Evolutionary conservation across 2,329 filamentous ascomycete genomes (phyloP), one percentile per base, ranked within the genome.

Genomic region (Sporothrix euskadiensis): DNA sequence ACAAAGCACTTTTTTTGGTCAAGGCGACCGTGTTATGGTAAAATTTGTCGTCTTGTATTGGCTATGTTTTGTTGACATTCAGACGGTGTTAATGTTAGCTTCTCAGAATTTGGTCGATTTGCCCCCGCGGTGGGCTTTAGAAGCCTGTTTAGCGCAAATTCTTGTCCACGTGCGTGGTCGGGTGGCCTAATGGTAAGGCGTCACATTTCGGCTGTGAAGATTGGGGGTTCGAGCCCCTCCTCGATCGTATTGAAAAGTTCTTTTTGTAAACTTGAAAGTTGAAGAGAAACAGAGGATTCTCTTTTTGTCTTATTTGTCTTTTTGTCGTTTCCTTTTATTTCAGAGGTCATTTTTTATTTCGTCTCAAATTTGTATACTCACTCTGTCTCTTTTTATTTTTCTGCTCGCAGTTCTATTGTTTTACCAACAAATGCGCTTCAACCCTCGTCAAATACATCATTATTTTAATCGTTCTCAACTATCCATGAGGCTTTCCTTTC

Each of bases 171-270:
- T 71, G 56, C 73, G 49, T 75, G 76, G 76, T 76, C 76, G 76
- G 76, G 75, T 77, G 76, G 76, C 76, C 76, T 77, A 77, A 77
- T 77, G 76, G 76, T 77, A 77, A 77, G 76, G 76, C 76, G 76
- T 73, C 73, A 77, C 74, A 76, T 77, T 77, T 77, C 76, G 76
- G 76, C 76, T 76, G 74, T 77, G 73, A 73, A 77, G 76, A 77
- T 69, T 77, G 76, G 75, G 76, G 76, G 76, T 77, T 77, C 76
- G 76, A 77, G 73, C 74, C 76, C 76, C 75, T 75, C 75, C 75
- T 77, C 76, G 76, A 76, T 77, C 76, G 76, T 49, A 16, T 49
- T 1, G 3, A 54, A 16, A 47, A 30, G 70, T 57, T 49, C 22
- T 70, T 74, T 71, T 69, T 71, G 54, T 10, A 49, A 16, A 59